Evolutionary conservation across 202 grass and related monocot genomes (phyloP).

Genomic region (Setaria italica): DNA sequence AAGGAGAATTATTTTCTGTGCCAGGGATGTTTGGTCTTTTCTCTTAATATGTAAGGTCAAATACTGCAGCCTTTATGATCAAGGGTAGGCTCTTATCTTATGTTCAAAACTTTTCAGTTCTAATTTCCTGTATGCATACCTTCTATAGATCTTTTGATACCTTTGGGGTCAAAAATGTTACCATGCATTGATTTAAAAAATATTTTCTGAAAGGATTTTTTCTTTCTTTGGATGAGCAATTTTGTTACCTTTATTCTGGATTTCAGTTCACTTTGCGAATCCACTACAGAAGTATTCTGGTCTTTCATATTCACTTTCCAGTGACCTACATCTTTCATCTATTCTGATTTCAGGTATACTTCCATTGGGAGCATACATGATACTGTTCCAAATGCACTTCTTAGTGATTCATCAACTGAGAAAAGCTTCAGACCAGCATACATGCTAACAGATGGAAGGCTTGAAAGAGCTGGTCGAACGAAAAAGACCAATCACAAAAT

Average conservation of each 20-base stretch:
- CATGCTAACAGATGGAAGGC: conserved; percentile 94
- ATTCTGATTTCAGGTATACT: conserved; percentile 75
- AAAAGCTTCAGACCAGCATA: conserved; percentile 98
- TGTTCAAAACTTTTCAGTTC: conserved; percentile 19
- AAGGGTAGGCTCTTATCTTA: conserved; percentile 71
- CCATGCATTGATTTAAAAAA: conserved; percentile 16
- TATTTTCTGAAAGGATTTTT: neutral
- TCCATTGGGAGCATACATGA: conserved; percentile 99
- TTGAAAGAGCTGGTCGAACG: conserved; percentile 94
- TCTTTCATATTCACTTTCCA: conserved; percentile 15
- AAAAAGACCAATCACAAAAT: conserved; percentile 69
- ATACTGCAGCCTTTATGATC: conserved; percentile 96
- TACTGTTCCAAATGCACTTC: conserved; percentile 94
- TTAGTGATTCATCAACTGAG: conserved; percentile 67
- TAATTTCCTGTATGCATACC: conserved; percentile 11
- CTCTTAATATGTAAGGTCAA: conserved; percentile 93
- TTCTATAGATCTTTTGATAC: neutral
- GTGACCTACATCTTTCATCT: conserved; percentile 27
- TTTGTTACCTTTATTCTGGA: conserved; percentile 10
- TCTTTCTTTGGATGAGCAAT: conserved; percentile 15
- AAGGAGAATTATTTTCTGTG: conserved; percentile 48
- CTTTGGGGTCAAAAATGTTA: neutral
- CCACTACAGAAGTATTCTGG: conserved; percentile 13
- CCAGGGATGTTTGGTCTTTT: conserved; percentile 99
- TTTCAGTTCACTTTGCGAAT: conserved; percentile 33